These are phyloP conservation scores for Periconia digitata DNA, from an alignment of 2,329 filamentous ascomycete species.

Conservation along the genomic window DNA sequence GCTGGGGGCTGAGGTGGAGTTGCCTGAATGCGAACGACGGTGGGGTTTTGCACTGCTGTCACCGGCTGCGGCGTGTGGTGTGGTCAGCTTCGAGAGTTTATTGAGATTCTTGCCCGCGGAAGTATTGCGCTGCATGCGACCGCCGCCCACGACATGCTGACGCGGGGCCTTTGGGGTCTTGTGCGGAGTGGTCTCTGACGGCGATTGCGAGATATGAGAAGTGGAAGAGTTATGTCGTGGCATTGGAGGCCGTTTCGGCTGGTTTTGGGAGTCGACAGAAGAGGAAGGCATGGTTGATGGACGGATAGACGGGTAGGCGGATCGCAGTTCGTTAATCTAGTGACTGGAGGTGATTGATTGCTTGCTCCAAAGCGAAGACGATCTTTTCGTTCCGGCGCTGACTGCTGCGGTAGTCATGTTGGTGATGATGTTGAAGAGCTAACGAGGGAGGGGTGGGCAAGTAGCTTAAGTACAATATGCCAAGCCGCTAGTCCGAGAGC, in stretches of 20 bases:
- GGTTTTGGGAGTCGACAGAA: constrained; percentile 37
- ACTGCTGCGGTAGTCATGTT: no score
- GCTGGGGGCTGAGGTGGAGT: constrained; percentile 36
- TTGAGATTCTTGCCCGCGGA: constrained; percentile 47
- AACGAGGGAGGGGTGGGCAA: no score
- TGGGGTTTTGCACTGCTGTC: constrained; percentile 36
- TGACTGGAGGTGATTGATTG: no score
- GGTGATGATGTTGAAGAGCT: no score
- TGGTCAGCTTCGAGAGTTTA: constrained; percentile 40
- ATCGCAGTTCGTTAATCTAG: no score
- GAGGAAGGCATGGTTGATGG: constrained; percentile 42
- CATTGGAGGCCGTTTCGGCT: constrained; percentile 38
- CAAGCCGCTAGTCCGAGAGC: no score
- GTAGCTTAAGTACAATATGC: no score
- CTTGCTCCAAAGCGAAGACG: no score
- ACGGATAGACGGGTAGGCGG: no score
- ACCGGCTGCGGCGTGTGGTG: constrained; percentile 14
- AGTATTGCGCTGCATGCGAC: constrained; percentile 42
- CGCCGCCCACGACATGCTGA: constrained; percentile 45
- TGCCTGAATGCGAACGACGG: constrained; percentile 42
- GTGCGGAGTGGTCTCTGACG: constrained; percentile 33
- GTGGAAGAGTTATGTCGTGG: constrained; percentile 39
- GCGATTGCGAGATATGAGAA: constrained; percentile 43
- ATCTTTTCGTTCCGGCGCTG: no score
- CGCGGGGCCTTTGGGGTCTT: constrained; percentile 37